phyloP scores from a whole-genome alignment of 1,284 basidiomycete species.

The Cutaneotrichosporon dermatis region DNA sequence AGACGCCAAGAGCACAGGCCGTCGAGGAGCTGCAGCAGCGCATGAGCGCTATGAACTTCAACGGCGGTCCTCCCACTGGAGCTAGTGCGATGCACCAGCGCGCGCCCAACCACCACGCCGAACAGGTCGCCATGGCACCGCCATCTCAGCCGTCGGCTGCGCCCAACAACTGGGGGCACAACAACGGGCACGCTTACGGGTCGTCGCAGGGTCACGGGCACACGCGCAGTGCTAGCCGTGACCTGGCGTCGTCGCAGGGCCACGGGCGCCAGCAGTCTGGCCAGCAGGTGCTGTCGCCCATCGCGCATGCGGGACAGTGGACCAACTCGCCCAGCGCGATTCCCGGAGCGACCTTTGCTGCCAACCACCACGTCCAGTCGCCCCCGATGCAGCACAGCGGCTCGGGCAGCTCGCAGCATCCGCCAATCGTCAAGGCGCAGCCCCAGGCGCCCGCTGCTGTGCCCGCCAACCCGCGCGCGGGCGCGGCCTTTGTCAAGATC shows the following conservation, averaged over 20 bases:
- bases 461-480: neutral
- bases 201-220: neutral
- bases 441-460: constrained; percentile 8
- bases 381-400: neutral
- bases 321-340: neutral
- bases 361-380: neutral
- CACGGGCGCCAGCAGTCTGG: constrained; percentile 2
- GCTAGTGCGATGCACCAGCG: neutral
- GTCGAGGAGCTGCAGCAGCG: constrained; percentile 60
- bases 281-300: neutral
- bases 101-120: neutral
- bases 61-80: neutral
- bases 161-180: neutral
- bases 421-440: constrained; percentile 12
- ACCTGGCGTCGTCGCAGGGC: neutral
- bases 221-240: neutral
- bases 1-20: constrained; percentile 52
- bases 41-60: constrained; percentile 27
- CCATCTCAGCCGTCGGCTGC: neutral
- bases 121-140: neutral
- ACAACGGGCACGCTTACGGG: neutral
- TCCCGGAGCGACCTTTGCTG: neutral
- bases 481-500: constrained; percentile 81
- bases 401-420: constrained; percentile 5
- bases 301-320: neutral